Conservation (phyloP, 345 rosid genomes). For the Cochlearia excelsa region DNA sequence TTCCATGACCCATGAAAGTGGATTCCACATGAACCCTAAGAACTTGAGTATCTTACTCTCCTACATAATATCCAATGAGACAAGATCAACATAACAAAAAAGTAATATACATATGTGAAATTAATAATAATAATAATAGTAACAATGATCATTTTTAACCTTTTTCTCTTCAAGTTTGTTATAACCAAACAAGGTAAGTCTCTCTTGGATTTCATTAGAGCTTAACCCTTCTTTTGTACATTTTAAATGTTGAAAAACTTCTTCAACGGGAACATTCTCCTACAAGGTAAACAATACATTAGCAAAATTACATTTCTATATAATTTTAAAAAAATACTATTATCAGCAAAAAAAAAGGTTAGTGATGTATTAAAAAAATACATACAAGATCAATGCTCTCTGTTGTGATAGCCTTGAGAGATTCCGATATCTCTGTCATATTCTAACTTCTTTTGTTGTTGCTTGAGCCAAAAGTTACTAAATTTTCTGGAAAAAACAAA, state of each 20-base stretch:
- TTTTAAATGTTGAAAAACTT: constrained; percentile 48
- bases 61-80: constrained; percentile 32
- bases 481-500: neutral
- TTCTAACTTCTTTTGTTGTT: constrained; percentile 23
- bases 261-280: constrained; percentile 55
- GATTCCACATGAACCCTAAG: constrained; percentile 68
- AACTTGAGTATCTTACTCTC: constrained; percentile 58
- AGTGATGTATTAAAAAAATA: no score
- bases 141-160: constrained; percentile 20
- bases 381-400: constrained; percentile 76
- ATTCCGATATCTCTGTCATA: constrained; percentile 44
- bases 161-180: constrained; percentile 58
- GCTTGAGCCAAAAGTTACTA: constrained; percentile 33
- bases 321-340: no score
- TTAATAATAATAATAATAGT: no score
- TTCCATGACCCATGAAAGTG: constrained; percentile 75
- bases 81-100: constrained; percentile 1
- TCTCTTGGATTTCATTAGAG: constrained; percentile 37
- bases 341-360: no score
- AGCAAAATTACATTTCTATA: no score
- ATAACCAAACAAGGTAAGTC: constrained; percentile 55
- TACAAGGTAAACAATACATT: constrained; percentile 6
- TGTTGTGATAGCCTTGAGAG: constrained; percentile 69
- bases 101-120: neutral
- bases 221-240: constrained; percentile 49